Conservation (phyloP, 768 basidiomycete genomes). For the Rhodotorula graminis region DNA sequence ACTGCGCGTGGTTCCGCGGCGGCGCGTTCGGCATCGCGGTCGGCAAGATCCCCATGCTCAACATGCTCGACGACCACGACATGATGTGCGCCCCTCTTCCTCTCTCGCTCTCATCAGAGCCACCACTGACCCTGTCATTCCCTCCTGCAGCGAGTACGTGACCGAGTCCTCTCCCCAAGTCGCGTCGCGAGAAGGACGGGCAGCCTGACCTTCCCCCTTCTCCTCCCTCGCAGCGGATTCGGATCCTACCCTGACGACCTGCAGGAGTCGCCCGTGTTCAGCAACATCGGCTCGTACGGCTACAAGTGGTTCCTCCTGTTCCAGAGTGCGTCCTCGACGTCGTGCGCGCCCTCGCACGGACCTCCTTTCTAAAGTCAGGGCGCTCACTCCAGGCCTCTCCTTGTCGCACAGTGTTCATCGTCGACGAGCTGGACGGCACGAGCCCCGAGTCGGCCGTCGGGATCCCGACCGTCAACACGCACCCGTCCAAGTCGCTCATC, state of each 20-base stretch:
- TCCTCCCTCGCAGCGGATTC: constrained; percentile 26
- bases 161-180: too few relatives aligned
- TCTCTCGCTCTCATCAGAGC: background rate
- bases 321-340: constrained; percentile 62
- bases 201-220: background rate
- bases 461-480: constrained; percentile 56
- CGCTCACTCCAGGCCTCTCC: too few relatives aligned
- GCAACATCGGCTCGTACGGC: constrained; percentile 65
- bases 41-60: constrained; percentile 43
- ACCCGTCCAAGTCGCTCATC: constrained; percentile 56
- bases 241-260: constrained; percentile 68
- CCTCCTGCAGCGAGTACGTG: background rate
- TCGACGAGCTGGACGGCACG: constrained; percentile 70
- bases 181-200: too few relatives aligned
- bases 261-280: constrained; percentile 36
- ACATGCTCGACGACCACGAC: constrained; percentile 44
- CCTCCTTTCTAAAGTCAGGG: background rate
- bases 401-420: constrained; percentile 17
- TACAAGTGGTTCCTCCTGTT: constrained; percentile 93
- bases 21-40: constrained; percentile 43
- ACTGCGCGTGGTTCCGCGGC: constrained; percentile 42
- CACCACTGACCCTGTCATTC: background rate
- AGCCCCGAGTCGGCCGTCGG: constrained; percentile 41
- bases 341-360: constrained; percentile 56
- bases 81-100: constrained; percentile 5